Percentiles rank a stretch among this genome's conserved stretches.
These are phyloP conservation scores for Fraxinus sp. DNA, from an alignment of 305 asterid genomes.

Conservation along the genomic window DNA sequence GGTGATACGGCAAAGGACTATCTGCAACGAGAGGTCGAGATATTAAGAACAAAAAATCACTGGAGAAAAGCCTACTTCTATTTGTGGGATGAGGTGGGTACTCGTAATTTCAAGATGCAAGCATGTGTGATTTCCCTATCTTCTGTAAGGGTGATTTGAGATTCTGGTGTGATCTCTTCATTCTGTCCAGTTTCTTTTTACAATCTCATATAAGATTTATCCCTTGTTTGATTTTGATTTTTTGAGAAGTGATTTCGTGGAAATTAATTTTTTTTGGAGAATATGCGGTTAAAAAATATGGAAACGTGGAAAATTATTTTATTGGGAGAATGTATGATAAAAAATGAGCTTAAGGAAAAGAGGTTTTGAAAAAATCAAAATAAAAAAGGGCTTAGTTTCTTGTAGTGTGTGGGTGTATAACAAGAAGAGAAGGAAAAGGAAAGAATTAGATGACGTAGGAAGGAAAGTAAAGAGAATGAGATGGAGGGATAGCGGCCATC, in stretches of 20 bases:
- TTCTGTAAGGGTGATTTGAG: constrained; percentile 6
- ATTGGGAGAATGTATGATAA: background rate
- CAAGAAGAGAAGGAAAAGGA: background rate
- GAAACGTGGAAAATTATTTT: too few relatives aligned
- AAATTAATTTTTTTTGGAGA: background rate
- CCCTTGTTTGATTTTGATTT: background rate
- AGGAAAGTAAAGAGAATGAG: background rate
- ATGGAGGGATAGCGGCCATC: constrained; percentile 14
- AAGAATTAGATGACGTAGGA: background rate
- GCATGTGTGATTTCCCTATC: constrained; percentile 19
- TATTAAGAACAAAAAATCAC: constrained; percentile 72
- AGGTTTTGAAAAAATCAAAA: background rate
- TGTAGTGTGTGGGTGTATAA: background rate
- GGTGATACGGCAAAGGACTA: constrained; percentile 72
- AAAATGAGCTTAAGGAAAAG: background rate
- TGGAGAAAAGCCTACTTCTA: constrained; percentile 98
- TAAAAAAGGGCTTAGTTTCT: background rate
- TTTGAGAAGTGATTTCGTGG: background rate
- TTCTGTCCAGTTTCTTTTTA: constrained; percentile 19
- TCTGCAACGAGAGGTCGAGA: constrained; percentile 81
- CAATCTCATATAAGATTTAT: constrained; percentile 1
- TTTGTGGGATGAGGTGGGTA: constrained; percentile 98
- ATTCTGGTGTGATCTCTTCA: constrained; percentile 1
- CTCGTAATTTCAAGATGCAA: constrained; percentile 15
- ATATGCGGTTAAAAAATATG: background rate